A percentile compares a stretch with the other conserved stretches of the same genome.
These are phyloP conservation scores for Bipolaris victoriae DNA, from an alignment of 2,329 filamentous ascomycete genomes.

Conservation along the genomic window DNA sequence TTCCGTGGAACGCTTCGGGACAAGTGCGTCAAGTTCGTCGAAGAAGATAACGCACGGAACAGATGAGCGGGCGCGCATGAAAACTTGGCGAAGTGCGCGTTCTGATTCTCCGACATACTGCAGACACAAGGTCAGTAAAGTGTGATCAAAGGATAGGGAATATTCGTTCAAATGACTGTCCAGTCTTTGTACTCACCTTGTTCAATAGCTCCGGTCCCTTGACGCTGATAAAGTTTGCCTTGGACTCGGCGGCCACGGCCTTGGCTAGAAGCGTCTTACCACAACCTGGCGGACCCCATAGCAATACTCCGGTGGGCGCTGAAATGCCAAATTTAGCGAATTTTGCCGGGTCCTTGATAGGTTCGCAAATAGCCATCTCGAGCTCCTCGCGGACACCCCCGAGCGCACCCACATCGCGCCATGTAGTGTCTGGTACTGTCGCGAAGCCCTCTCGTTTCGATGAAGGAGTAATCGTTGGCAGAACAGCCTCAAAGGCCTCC, in stretches of 20 bases:
- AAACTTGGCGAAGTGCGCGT: conserved; percentile 88
- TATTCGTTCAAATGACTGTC: background rate
- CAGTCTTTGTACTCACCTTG: conserved; percentile 60
- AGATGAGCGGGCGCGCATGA: conserved; percentile 82
- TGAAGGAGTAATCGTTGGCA: conserved; percentile 78
- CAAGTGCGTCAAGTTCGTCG: conserved; percentile 93
- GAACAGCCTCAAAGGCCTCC: conserved; percentile 73
- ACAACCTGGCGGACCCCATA: conserved; percentile 96
- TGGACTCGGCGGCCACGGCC: conserved; percentile 91
- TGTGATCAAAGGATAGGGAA: background rate
- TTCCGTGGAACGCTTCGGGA: conserved; percentile 77
- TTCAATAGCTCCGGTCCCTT: conserved; percentile 96
- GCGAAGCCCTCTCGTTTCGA: conserved; percentile 93
- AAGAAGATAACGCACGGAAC: conserved; percentile 97
- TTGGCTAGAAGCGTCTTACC: conserved; percentile 97
- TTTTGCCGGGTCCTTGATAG: conserved; percentile 80
- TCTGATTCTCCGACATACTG: conserved; percentile 93
- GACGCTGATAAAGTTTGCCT: conserved; percentile 97
- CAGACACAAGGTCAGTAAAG: conserved; percentile 14
- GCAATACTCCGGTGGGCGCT: conserved; percentile 82
- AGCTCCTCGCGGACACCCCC: conserved; percentile 80
- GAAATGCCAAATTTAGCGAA: conserved; percentile 80
- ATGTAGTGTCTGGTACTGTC: conserved; percentile 90
- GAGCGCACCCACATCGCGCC: conserved; percentile 89
- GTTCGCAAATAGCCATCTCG: conserved; percentile 83